Evolutionary conservation across 2,329 filamentous ascomycete species (phyloP).

Genomic region (Domatiomyces globalis): DNA sequence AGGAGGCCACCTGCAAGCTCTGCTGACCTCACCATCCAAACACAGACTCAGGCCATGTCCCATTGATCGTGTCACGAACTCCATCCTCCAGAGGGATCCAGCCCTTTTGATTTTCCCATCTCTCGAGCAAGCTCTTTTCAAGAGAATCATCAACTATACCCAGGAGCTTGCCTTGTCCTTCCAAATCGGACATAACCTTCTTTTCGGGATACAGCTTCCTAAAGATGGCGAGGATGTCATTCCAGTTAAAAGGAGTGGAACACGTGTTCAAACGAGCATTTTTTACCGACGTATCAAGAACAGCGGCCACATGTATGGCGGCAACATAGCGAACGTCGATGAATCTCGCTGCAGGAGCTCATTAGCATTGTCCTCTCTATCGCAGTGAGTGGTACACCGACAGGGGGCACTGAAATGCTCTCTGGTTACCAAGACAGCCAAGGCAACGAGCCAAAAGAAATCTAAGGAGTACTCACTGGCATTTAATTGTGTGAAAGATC

Average conservation of each 20-base stretch:
- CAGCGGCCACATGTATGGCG: conserved; percentile 38
- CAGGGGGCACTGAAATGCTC: not conserved
- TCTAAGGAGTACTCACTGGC: no score
- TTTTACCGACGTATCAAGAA: conserved; percentile 32
- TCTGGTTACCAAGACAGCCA: not conserved
- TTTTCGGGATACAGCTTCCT: conserved; percentile 28
- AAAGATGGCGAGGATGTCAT: conserved; percentile 26
- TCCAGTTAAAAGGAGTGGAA: conserved; percentile 34
- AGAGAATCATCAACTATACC: no score
- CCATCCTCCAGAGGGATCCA: conserved; percentile 2
- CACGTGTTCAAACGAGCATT: conserved; percentile 42
- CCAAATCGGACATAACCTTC: conserved; percentile 16
- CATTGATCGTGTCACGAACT: conserved; percentile 2
- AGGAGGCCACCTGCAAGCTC: no score
- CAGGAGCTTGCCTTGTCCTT: not conserved
- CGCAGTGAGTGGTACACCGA: not conserved
- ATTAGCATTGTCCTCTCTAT: not conserved
- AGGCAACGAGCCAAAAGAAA: conserved; percentile 20
- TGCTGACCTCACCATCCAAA: no score
- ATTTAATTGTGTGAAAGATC: conserved; percentile 16
- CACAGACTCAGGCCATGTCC: not conserved
- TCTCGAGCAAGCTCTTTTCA: no score
- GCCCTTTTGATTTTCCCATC: not conserved
- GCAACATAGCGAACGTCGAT: conserved; percentile 36
- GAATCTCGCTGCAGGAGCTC: conserved; percentile 3